Evolutionary conservation across 1,284 basidiomycete genomes (phyloP).

Genomic region (Rhodotorula sp.): DNA sequence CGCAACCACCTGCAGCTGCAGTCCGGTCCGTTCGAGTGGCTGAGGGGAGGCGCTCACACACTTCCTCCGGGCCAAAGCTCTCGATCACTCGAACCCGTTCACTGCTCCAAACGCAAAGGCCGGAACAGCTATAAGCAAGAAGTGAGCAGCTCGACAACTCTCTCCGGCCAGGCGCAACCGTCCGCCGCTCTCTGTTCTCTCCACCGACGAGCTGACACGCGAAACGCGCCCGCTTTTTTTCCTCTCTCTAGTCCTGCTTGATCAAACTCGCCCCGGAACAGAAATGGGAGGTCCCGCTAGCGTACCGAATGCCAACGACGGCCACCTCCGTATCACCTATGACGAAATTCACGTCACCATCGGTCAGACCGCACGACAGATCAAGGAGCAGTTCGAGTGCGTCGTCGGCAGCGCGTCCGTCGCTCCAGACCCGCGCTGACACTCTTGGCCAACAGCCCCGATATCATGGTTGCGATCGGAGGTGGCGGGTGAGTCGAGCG

Average conservation of each 20-base stretch:
- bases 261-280: not conserved
- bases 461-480: conserved; percentile 50
- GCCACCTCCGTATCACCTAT: conserved; percentile 61
- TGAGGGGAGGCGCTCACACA: no score
- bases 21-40: no score
- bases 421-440: not conserved
- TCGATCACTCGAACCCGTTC: no score
- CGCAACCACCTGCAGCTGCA: no score
- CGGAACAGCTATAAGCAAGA: no score
- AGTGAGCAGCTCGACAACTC: no score
- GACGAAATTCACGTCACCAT: conserved; percentile 60
- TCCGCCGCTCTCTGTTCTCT: not conserved
- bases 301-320: conserved; percentile 22
- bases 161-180: no score
- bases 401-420: not conserved
- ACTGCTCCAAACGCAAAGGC: no score
- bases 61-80: no score
- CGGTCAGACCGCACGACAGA: conserved; percentile 60
- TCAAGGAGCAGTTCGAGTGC: conserved; percentile 60
- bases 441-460: conserved; percentile 57
- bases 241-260: no score
- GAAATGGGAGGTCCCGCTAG: conserved; percentile 8
- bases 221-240: not conserved
- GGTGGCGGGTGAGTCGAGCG: conserved; percentile 28
- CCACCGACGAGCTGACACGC: not conserved